A percentile compares a stretch with the other conserved stretches of the same genome.
Evolutionary conservation across 2,329 filamentous ascomycete species (phyloP).

Genomic region (Hysterium pulicare): DNA sequence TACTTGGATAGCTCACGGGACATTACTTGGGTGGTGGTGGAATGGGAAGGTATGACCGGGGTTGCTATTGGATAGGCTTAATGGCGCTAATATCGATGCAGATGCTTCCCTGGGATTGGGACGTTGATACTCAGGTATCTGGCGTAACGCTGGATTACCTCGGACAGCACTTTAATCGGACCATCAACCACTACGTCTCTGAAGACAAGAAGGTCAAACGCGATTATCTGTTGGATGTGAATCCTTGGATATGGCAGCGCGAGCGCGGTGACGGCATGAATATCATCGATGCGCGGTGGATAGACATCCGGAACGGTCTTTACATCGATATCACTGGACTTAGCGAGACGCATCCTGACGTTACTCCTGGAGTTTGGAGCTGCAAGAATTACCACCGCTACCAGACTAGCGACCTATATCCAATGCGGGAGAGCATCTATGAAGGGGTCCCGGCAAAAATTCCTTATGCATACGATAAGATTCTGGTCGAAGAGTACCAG

Average conservation of each 20-base stretch:
- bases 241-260: slow-evolving; percentile 64
- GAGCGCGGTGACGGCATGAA: slow-evolving; percentile 66
- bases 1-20: slow-evolving; percentile 85
- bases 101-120: slow-evolving; percentile 81
- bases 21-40: slow-evolving; percentile 87
- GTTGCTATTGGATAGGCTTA: slow-evolving; percentile 1
- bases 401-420: slow-evolving; percentile 67
- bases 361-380: slow-evolving; percentile 63
- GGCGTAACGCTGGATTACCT: slow-evolving; percentile 64
- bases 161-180: slow-evolving; percentile 65
- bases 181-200: slow-evolving; percentile 48
- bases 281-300: slow-evolving; percentile 81
- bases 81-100: slow-evolving; percentile 39
- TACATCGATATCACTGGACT: slow-evolving; percentile 82
- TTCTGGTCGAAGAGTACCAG: slow-evolving; percentile 64
- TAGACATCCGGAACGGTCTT: slow-evolving; percentile 70
- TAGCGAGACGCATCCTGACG: slow-evolving; percentile 60
- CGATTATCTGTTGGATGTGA: slow-evolving; percentile 71
- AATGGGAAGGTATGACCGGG: slow-evolving; percentile 55
- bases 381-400: slow-evolving; percentile 82
- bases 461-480: slow-evolving; percentile 65
- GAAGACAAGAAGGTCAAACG: slow-evolving; percentile 40
- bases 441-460: slow-evolving; percentile 70
- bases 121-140: slow-evolving; percentile 77
- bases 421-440: slow-evolving; percentile 69